These are phyloP conservation scores for Schizophyllum commune DNA, from an alignment of 1,284 basidiomycete genomes.

Conservation along the genomic window DNA sequence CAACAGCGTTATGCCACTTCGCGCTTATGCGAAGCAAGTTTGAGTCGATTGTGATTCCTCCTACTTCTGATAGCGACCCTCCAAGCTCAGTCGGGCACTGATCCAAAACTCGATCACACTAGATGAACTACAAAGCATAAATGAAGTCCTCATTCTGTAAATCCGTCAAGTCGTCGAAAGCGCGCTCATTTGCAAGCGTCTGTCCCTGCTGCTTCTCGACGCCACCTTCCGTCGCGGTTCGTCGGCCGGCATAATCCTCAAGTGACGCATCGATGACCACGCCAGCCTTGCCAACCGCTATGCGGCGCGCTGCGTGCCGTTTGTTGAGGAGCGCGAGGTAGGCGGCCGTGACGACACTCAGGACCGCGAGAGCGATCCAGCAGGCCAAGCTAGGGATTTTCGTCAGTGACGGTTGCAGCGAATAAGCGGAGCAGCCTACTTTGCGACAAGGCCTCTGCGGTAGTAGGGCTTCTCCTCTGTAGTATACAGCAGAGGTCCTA, in stretches of 20 bases:
- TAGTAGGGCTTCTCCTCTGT: slow-evolving; percentile 33
- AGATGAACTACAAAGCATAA: slow-evolving; percentile 24
- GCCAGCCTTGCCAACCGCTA: slow-evolving; percentile 29
- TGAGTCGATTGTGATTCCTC: too few relatives aligned
- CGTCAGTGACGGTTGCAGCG: too few relatives aligned
- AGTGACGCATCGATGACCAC: slow-evolving; percentile 35
- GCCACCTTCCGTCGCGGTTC: slow-evolving; percentile 14
- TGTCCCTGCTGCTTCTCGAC: slow-evolving; percentile 11
- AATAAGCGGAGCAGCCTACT: neutral
- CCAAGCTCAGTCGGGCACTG: too few relatives aligned
- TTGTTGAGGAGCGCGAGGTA: slow-evolving; percentile 35
- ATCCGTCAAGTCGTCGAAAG: slow-evolving; percentile 40
- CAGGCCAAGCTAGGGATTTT: slow-evolving; percentile 24
- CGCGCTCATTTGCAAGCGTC: slow-evolving; percentile 25
- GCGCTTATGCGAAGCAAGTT: too few relatives aligned
- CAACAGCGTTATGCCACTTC: too few relatives aligned
- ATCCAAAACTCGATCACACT: neutral
- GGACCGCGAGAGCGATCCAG: slow-evolving; percentile 27
- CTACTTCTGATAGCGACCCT: too few relatives aligned
- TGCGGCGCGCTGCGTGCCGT: slow-evolving; percentile 27
- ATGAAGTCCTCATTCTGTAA: slow-evolving; percentile 39
- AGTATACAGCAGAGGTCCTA: slow-evolving; percentile 32
- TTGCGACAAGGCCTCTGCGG: slow-evolving; percentile 25
- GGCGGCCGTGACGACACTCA: slow-evolving; percentile 27
- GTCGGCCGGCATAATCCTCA: slow-evolving; percentile 16